A percentile compares a stretch with the other conserved stretches of the same genome.
Evolutionary conservation across 805 yeast species (phyloP).

Genomic region (Saccharomycopsis oosterbeekiorum): DNA sequence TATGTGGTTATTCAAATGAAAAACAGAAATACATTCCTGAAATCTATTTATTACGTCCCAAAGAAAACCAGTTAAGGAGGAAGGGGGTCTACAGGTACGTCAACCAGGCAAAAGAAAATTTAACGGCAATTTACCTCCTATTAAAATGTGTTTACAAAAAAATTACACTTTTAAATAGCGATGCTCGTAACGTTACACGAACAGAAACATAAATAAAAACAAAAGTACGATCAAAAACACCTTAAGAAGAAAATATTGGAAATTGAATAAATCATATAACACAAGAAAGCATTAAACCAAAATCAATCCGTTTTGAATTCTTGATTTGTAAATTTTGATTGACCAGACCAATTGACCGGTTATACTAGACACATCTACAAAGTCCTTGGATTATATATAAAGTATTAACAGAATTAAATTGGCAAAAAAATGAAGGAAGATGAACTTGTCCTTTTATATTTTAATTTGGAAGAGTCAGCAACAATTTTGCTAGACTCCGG

Average conservation of each 20-base stretch:
- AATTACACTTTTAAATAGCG: not conserved
- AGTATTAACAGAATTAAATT: not conserved
- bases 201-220: not conserved
- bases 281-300: not conserved
- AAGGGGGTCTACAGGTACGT: no score
- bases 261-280: not conserved
- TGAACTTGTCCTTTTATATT: conserved; percentile 5
- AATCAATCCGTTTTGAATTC: no score
- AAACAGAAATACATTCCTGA: no score
- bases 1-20: no score
- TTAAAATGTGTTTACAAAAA: not conserved
- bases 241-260: not conserved
- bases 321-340: not conserved
- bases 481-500: conserved; percentile 7
- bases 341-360: not conserved
- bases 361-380: not conserved
- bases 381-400: not conserved
- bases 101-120: no score
- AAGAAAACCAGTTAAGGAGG: no score
- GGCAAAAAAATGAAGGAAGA: conserved; percentile 3
- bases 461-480: conserved; percentile 10
- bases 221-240: not conserved
- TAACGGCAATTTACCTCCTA: not conserved
- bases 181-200: not conserved
- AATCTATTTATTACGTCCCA: no score